Percentiles rank a stretch among this genome's conserved stretches.
Conservation (phyloP, 228 moss, liverwort and hornwort genomes). For the Sphagnum magellanicum region DNA sequence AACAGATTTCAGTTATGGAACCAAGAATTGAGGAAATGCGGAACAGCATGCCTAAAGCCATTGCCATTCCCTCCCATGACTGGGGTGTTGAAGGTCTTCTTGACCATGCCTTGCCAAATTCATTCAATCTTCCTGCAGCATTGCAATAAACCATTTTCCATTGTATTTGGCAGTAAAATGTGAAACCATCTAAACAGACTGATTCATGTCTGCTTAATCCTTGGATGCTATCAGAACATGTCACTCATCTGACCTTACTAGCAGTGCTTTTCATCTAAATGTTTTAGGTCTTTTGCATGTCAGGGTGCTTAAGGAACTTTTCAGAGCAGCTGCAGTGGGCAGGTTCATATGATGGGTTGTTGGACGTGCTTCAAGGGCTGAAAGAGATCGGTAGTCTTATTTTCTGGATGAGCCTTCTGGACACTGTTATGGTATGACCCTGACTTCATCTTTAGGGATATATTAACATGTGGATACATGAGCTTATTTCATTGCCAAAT, state of each 20-base stretch:
- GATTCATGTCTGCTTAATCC: no score
- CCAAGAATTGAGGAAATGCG: slow-evolving; percentile 74
- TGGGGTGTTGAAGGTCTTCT: slow-evolving; percentile 73
- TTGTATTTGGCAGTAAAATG: no score
- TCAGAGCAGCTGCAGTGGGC: slow-evolving; percentile 97
- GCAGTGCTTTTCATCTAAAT: no score
- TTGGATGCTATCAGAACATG: no score
- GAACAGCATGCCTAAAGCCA: slow-evolving; percentile 67
- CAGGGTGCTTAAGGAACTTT: slow-evolving; percentile 94
- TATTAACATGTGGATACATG: slow-evolving; percentile 3
- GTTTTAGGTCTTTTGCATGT: neutral
- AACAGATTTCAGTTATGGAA: slow-evolving; percentile 69
- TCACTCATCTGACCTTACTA: no score
- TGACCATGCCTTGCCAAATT: no score
- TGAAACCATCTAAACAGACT: no score
- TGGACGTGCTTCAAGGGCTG: slow-evolving; percentile 67
- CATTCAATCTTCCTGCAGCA: no score
- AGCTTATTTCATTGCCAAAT: neutral
- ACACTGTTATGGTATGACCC: slow-evolving; percentile 79
- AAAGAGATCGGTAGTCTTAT: slow-evolving; percentile 95
- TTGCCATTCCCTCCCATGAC: slow-evolving; percentile 90
- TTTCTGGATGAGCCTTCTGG: slow-evolving; percentile 99
- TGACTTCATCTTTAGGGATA: no score
- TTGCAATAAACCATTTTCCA: no score
- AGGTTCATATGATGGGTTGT: slow-evolving; percentile 65